These are phyloP conservation scores for Chaetomiaceae sp. DNA, from an alignment of 2,329 filamentous ascomycete genomes.

Conservation along the genomic window DNA sequence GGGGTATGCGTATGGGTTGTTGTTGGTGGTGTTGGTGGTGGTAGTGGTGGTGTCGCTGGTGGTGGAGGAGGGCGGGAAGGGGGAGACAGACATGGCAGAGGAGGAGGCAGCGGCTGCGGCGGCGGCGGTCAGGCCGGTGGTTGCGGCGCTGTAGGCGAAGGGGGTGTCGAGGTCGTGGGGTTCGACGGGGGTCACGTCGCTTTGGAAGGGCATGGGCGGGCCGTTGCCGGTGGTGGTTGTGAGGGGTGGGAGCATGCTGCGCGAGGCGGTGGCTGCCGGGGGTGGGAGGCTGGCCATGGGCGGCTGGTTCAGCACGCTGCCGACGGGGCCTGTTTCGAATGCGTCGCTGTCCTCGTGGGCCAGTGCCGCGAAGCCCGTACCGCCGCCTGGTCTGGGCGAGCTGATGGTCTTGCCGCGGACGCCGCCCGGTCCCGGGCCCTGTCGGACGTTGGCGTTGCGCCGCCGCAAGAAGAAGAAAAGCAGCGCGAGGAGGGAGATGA, in stretches of 20 bases:
- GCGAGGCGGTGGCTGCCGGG: not conserved
- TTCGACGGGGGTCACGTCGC: slow-evolving; percentile 18
- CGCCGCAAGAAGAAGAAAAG: slow-evolving; percentile 42
- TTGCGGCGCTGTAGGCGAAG: slow-evolving; percentile 17
- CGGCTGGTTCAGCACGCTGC: slow-evolving; percentile 3
- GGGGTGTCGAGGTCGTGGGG: slow-evolving; percentile 19
- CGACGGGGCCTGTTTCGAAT: slow-evolving; percentile 26
- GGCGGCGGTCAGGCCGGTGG: not conserved
- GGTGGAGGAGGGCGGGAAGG: slow-evolving; percentile 18
- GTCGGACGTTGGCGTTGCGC: slow-evolving; percentile 38
- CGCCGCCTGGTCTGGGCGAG: slow-evolving; percentile 26
- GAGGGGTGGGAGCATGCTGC: slow-evolving; percentile 12
- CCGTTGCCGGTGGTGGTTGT: slow-evolving; percentile 3
- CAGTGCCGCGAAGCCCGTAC: slow-evolving; percentile 37
- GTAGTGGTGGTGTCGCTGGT: too few relatives aligned
- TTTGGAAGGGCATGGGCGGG: slow-evolving; percentile 17
- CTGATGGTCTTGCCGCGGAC: slow-evolving; percentile 37
- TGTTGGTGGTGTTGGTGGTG: not conserved
- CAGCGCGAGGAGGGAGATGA: slow-evolving; percentile 40
- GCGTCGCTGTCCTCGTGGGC: slow-evolving; percentile 33
- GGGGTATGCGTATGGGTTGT: slow-evolving; percentile 6
- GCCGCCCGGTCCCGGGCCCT: slow-evolving; percentile 37
- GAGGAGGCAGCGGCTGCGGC: slow-evolving; percentile 1
- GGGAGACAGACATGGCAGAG: slow-evolving; percentile 13
- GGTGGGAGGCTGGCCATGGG: not conserved